phyloP scores from a whole-genome alignment of 2,329 filamentous ascomycete genomes.

The Hypomyces perniciosus region DNA sequence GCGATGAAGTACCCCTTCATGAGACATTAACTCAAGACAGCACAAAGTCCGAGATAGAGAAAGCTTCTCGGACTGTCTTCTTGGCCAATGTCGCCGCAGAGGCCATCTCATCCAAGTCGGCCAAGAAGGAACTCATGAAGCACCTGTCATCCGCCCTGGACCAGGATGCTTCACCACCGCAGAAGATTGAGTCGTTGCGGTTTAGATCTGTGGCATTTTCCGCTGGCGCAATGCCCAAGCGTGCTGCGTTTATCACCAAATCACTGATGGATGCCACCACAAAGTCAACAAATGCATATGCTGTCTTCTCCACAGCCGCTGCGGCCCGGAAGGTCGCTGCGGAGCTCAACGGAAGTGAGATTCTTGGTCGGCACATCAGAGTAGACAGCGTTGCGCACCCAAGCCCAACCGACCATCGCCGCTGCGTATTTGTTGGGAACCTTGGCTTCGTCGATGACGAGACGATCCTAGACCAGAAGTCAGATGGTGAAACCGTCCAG shows the following conservation, averaged over 20 bases:
- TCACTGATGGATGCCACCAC: slow-evolving; percentile 87
- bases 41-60: slow-evolving; percentile 64
- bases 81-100: slow-evolving; percentile 82
- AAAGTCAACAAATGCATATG: slow-evolving; percentile 90
- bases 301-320: slow-evolving; percentile 70
- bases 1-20: slow-evolving; percentile 45
- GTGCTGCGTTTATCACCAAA: slow-evolving; percentile 89
- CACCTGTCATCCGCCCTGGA: slow-evolving; percentile 74
- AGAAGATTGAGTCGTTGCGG: slow-evolving; percentile 82
- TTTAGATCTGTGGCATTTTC: slow-evolving; percentile 92
- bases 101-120: slow-evolving; percentile 75
- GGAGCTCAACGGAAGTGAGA: slow-evolving; percentile 73
- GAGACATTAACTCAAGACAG: slow-evolving; percentile 50
- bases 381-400: slow-evolving; percentile 91
- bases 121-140: slow-evolving; percentile 68
- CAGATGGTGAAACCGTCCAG: slow-evolving; percentile 59
- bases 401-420: slow-evolving; percentile 70
- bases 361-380: slow-evolving; percentile 82
- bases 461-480: slow-evolving; percentile 58
- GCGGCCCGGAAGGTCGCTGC: slow-evolving; percentile 72
- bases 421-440: slow-evolving; percentile 95
- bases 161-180: slow-evolving; percentile 44
- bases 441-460: slow-evolving; percentile 95
- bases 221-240: slow-evolving; percentile 72
- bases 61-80: slow-evolving; percentile 85